These are phyloP conservation scores for Begonia peltatifolia DNA, from an alignment of 306 rosid genomes.

Conservation along the genomic window DNA sequence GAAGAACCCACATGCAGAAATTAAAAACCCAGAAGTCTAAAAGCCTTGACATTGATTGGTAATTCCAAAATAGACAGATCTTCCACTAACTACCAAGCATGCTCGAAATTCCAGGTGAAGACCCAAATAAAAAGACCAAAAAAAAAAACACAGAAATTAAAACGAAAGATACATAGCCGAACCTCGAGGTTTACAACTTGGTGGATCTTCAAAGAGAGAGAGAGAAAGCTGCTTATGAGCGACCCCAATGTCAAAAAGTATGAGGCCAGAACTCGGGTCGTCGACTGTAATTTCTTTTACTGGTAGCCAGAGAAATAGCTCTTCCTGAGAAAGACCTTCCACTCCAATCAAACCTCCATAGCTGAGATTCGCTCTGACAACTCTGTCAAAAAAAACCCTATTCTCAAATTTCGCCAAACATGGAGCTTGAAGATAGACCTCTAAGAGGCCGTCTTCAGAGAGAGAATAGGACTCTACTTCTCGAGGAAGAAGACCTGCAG, in stretches of 20 bases:
- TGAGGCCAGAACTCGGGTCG: slow-evolving; percentile 47
- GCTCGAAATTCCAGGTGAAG: background rate
- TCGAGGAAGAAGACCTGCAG: slow-evolving; percentile 44
- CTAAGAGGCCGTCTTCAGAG: slow-evolving; percentile 25
- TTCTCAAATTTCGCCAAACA: slow-evolving; percentile 54
- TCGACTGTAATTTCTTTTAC: slow-evolving; percentile 51
- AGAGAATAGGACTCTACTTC: slow-evolving; percentile 43
- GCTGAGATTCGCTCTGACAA: slow-evolving; percentile 46
- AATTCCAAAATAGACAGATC: no score
- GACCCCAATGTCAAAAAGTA: slow-evolving; percentile 50
- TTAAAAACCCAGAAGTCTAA: no score
- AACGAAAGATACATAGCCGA: background rate
- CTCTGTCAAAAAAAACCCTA: slow-evolving; percentile 37
- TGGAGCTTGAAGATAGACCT: slow-evolving; percentile 47
- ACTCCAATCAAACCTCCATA: slow-evolving; percentile 57
- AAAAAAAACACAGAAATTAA: background rate
- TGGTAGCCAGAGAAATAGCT: slow-evolving; percentile 49
- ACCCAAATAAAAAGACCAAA: background rate
- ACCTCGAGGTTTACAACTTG: slow-evolving; percentile 42
- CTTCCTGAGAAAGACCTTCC: slow-evolving; percentile 52
- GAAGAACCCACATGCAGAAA: no score
- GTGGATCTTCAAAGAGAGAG: slow-evolving; percentile 58
- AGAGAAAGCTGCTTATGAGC: slow-evolving; percentile 51
- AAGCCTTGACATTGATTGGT: no score
- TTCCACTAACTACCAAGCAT: no score